Evolutionary conservation across 805 yeast species (phyloP), one percentile per base, ranked within the genome.

Genomic region (Candida oleophila): DNA sequence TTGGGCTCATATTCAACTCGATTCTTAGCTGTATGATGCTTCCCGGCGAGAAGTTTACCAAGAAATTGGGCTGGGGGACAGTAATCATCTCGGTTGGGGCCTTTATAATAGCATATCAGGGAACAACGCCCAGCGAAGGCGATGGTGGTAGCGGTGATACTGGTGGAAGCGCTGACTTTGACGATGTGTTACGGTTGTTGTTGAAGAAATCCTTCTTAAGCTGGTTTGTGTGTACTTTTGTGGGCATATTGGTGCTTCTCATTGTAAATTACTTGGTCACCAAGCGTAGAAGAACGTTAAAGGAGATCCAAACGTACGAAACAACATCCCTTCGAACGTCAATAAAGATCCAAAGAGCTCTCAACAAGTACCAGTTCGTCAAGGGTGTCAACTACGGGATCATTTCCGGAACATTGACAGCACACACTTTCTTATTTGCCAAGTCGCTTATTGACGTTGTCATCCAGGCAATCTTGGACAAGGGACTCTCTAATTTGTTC

Each of bases 1-100:
- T 85, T 20, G 96, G 96, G 0, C 73, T 90, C n/a, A 90, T 89
- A 2, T 89, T 90, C 73, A 90, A 90, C 64, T 81, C 94, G 0
- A 63, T 87, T 1, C 79, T 71, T 38, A 68, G 89, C 56, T 87
- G 94, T 38, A 62, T 85, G 16, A 47, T 87, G 9, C 64, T 89
- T 12, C 76, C 89, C 12, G 72, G 82, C 28, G 97, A 89, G 58
- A 70, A 73, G 0, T 87, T 88, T 61, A 83, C 91, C 1, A 50
- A 54, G 20, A 68, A 66, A 44, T 76, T 90, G 1, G 66, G 78
- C 1, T 47, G 67, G 8, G 96, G 96, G 3, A 89, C 96, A 0
- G 54, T 76, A 1, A 64, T 86, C 18, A 87, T 88, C 4, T 76
- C 85, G 1, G 41, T 77, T 2, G 96, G 97, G 0, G 96, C 96